These are phyloP conservation scores for Dryadomyces quercus-mongolicae DNA, from an alignment of 2,329 filamentous ascomycete genomes.

Conservation along the genomic window DNA sequence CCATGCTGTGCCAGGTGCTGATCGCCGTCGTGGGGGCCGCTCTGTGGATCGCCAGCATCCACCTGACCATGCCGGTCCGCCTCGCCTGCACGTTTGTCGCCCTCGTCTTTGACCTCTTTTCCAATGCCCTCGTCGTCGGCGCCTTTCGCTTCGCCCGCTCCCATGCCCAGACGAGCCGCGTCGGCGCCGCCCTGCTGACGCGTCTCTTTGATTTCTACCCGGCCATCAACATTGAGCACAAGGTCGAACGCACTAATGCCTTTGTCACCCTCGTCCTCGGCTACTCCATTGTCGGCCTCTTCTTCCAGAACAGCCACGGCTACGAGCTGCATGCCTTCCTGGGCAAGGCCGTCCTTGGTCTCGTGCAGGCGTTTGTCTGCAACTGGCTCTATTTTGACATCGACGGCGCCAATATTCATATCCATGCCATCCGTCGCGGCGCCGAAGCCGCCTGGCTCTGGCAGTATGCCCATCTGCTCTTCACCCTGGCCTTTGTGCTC, in stretches of 20 bases:
- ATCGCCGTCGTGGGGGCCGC: conserved; percentile 32
- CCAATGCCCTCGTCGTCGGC: conserved; percentile 28
- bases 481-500: conserved; percentile 51
- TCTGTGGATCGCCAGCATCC: conserved; percentile 49
- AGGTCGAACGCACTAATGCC: conserved; percentile 50
- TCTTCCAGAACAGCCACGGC: conserved; percentile 41
- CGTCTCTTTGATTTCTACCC: conserved; percentile 45
- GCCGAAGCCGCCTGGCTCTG: conserved; percentile 32
- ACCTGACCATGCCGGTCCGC: conserved; percentile 40
- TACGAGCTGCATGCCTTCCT: conserved; percentile 46
- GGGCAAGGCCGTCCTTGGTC: conserved; percentile 47
- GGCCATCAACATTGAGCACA: conserved; percentile 53
- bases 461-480: conserved; percentile 45
- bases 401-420: conserved; percentile 40
- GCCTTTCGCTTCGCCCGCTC: conserved; percentile 19
- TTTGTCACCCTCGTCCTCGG: conserved; percentile 55
- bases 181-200: conserved; percentile 16
- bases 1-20: conserved; percentile 38
- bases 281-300: conserved; percentile 48
- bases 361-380: conserved; percentile 45
- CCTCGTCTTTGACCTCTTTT: conserved; percentile 40
- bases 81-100: conserved; percentile 45
- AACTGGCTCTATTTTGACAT: conserved; percentile 56
- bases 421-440: conserved; percentile 46
- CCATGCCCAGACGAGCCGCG: conserved; percentile 11